A percentile compares a stretch with the other conserved stretches of the same genome.
phyloP scores from a whole-genome alignment of 441 rosid genomes.

The Melastoma candidum region DNA sequence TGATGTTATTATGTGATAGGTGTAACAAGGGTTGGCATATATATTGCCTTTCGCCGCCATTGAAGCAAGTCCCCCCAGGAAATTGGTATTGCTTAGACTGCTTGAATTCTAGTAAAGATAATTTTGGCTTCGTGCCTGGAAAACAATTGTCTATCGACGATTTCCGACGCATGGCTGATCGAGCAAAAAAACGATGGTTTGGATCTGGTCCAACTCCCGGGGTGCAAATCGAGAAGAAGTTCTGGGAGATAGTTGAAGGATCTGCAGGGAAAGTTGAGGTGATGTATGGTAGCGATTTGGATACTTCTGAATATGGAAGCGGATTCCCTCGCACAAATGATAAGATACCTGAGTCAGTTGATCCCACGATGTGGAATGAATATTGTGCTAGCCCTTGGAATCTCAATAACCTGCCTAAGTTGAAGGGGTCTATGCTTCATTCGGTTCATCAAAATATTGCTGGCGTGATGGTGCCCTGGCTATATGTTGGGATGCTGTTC shows the following conservation, averaged over 20 bases:
- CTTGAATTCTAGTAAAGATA: conserved; percentile 80
- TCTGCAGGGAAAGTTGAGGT: conserved; percentile 82
- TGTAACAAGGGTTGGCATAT: conserved; percentile 97
- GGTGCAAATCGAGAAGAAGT: conserved; percentile 75
- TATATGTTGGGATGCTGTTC: conserved; percentile 93
- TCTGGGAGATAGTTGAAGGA: conserved; percentile 97
- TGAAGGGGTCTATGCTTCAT: conserved; percentile 85
- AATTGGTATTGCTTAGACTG: conserved; percentile 98
- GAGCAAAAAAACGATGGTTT: conserved; percentile 86
- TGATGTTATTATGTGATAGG: conserved; percentile 96
- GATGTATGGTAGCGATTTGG: conserved; percentile 95
- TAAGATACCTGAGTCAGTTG: conserved; percentile 63
- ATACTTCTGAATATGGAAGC: conserved; percentile 81
- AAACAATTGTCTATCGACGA: conserved; percentile 52
- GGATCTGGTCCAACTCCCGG: conserved; percentile 57
- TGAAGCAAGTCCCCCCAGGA: conserved; percentile 77
- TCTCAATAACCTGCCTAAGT: conserved; percentile 93
- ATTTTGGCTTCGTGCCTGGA: conserved; percentile 94
- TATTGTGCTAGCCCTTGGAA: conserved; percentile 84
- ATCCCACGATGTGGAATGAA: conserved; percentile 58
- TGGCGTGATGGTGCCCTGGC: conserved; percentile 97
- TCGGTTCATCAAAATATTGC: conserved; percentile 82
- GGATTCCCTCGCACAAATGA: conserved; percentile 78
- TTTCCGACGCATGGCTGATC: conserved; percentile 84
- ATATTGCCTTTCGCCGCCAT: conserved; percentile 84